Conservation (phyloP, 2,329 filamentous ascomycete genomes). For the Ophiocordyceps unilateralis region DNA sequence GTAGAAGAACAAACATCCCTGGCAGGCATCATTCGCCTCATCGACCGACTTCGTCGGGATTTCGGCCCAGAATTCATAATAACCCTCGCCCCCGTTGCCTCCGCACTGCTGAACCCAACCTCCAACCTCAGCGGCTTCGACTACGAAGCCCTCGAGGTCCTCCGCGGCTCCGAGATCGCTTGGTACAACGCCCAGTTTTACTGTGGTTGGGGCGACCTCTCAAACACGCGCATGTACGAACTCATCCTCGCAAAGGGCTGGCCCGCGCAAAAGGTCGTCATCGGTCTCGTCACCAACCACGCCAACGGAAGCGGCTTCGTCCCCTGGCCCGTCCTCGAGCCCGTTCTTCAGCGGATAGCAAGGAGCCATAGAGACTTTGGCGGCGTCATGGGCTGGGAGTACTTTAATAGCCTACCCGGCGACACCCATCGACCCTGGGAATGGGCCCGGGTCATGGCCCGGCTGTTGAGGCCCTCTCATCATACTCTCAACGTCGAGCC, state of each 20-base stretch:
- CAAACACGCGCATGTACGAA: slow-evolving; percentile 29
- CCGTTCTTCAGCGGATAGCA: slow-evolving; percentile 23
- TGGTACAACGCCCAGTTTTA: slow-evolving; percentile 95
- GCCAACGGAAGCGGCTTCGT: slow-evolving; percentile 47
- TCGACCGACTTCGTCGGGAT: slow-evolving; percentile 49
- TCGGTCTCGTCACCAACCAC: slow-evolving; percentile 67
- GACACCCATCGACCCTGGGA: slow-evolving; percentile 49
- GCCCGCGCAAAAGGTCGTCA: slow-evolving; percentile 54
- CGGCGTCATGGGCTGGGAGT: slow-evolving; percentile 91
- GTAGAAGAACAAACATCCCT: slow-evolving; percentile 65
- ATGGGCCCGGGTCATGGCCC: slow-evolving; percentile 57
- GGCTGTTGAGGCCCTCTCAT: slow-evolving; percentile 14
- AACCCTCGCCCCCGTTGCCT: slow-evolving; percentile 67
- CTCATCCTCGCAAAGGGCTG: slow-evolving; percentile 45
- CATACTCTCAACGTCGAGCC: slow-evolving; percentile 7
- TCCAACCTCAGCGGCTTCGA: slow-evolving; percentile 64
- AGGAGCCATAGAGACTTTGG: slow-evolving; percentile 47
- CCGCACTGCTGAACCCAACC: slow-evolving; percentile 39
- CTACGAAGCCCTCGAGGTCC: slow-evolving; percentile 57
- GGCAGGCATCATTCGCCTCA: slow-evolving; percentile 44
- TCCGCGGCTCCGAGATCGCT: slow-evolving; percentile 46
- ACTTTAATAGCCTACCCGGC: slow-evolving; percentile 65
- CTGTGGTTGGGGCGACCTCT: slow-evolving; percentile 61
- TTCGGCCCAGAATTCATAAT: slow-evolving; percentile 58
- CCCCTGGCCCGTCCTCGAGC: slow-evolving; percentile 25